phyloP scores from a whole-genome alignment of 495 filamentous ascomycete genomes.

The Entonaema liquescens region DNA sequence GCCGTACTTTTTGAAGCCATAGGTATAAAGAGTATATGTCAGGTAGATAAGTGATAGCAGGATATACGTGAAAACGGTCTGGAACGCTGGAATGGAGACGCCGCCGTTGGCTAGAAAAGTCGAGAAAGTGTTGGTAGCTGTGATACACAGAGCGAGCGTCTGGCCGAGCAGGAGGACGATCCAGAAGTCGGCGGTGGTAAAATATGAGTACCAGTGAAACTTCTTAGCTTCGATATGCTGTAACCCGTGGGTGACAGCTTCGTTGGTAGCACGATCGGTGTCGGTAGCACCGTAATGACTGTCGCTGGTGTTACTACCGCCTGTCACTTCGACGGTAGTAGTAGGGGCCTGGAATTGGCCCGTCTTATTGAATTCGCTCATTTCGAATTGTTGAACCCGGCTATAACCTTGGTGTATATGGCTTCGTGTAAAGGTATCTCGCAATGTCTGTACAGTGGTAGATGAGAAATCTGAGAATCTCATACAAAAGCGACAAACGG shows the following conservation, averaged over 20 bases:
- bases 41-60: slow-evolving; percentile 86
- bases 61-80: slow-evolving; percentile 93
- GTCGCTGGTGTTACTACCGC: slow-evolving; percentile 18
- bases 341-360: slow-evolving; percentile 29
- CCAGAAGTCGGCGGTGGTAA: slow-evolving; percentile 88
- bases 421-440: slow-evolving; percentile 23
- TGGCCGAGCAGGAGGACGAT: slow-evolving; percentile 84
- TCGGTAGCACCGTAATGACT: slow-evolving; percentile 1
- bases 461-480: slow-evolving; percentile 16
- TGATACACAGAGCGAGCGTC: slow-evolving; percentile 86
- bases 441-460: slow-evolving; percentile 25
- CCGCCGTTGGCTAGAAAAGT: slow-evolving; percentile 71
- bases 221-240: slow-evolving; percentile 58
- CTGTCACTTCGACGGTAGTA: slow-evolving; percentile 39
- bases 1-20: slow-evolving; percentile 77
- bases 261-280: slow-evolving; percentile 26
- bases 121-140: slow-evolving; percentile 87
- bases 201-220: slow-evolving; percentile 77
- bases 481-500: slow-evolving; percentile 17
- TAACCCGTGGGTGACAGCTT: slow-evolving; percentile 49
- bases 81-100: slow-evolving; percentile 94
- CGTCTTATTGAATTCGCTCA: slow-evolving; percentile 39
- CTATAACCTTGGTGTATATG: slow-evolving; percentile 28
- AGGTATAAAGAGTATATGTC: slow-evolving; percentile 79
- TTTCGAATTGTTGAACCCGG: slow-evolving; percentile 38